Percentiles rank a stretch among this genome's conserved stretches.
Conservation (phyloP, 2,329 filamentous ascomycete species). For the Penicillium sp. region DNA sequence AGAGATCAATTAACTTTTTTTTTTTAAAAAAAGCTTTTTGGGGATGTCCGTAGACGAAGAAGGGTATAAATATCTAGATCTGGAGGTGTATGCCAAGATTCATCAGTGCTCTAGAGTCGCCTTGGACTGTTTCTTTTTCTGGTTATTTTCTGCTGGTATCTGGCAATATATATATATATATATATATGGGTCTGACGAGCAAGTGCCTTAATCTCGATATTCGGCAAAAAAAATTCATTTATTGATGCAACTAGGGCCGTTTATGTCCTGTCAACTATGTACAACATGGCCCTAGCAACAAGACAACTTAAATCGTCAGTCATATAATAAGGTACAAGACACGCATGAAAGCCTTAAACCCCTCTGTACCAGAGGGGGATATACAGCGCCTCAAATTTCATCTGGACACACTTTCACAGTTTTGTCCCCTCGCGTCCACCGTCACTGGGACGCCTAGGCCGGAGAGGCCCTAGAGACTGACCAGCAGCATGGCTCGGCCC, state of each 20-base stretch:
- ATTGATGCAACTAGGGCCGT: not conserved
- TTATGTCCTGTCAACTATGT: not conserved
- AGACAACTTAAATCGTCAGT: conserved; percentile 1
- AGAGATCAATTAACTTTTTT: not conserved
- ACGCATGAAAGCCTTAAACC: not conserved
- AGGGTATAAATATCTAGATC: not conserved
- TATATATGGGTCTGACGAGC: not conserved
- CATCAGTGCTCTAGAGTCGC: not conserved
- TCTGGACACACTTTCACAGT: conserved; percentile 11
- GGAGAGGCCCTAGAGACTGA: conserved; percentile 23
- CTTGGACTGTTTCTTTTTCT: too few species aligned
- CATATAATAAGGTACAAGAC: conserved; percentile 1
- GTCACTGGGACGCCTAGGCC: conserved; percentile 40
- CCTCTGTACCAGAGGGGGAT: not conserved
- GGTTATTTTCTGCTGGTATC: not conserved
- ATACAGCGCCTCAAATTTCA: not conserved
- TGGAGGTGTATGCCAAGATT: not conserved
- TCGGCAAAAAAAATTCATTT: too few species aligned
- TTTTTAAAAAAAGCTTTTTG: not conserved
- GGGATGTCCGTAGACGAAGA: too few species aligned
- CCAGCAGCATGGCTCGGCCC: conserved; percentile 27
- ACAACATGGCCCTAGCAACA: not conserved
- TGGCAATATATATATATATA: not conserved
- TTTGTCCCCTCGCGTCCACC: conserved; percentile 44
- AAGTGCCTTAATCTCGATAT: not conserved